Percentiles rank a stretch among this genome's conserved stretches.
phyloP scores from a whole-genome alignment of 2,329 filamentous ascomycete genomes.

The Cladosporium sp. region DNA sequence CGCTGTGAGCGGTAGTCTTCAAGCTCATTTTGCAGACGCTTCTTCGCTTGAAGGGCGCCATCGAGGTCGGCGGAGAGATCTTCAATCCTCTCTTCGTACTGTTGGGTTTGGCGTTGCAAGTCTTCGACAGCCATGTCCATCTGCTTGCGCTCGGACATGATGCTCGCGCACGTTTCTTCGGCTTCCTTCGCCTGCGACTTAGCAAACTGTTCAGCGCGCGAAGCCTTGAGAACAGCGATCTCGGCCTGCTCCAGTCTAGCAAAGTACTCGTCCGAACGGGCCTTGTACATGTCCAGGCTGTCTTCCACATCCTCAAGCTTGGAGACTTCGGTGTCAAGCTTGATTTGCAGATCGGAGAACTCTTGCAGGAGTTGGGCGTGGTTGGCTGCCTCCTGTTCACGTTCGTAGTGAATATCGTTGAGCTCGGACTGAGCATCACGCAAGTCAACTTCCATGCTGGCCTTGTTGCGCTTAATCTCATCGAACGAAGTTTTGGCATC shows the following conservation, averaged over 20 bases:
- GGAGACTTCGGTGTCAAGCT: conserved; percentile 83
- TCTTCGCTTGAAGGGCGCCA: conserved; percentile 82
- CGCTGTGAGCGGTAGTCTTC: conserved; percentile 95
- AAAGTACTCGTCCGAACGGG: conserved; percentile 92
- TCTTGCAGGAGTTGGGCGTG: conserved; percentile 87
- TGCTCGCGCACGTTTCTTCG: conserved; percentile 83
- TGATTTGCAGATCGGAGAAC: conserved; percentile 89
- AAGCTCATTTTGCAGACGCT: conserved; percentile 91
- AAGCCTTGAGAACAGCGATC: conserved; percentile 89
- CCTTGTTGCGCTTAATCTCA: conserved; percentile 77
- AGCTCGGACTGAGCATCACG: conserved; percentile 82
- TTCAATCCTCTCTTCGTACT: conserved; percentile 86
- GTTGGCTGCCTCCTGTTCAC: conserved; percentile 85
- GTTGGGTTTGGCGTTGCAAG: conserved; percentile 83
- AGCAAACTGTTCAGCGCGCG: conserved; percentile 88
- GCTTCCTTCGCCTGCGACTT: conserved; percentile 86
- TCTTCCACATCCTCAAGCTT: conserved; percentile 80
- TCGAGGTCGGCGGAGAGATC: conserved; percentile 89
- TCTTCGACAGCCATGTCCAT: conserved; percentile 88
- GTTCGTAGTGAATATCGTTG: conserved; percentile 72
- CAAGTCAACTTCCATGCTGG: conserved; percentile 79
- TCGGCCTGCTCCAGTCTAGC: conserved; percentile 96
- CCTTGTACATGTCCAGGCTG: conserved; percentile 86
- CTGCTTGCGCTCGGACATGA: conserved; percentile 89
- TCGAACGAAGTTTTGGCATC: conserved; percentile 88